A percentile compares a stretch with the other conserved stretches of the same genome.
Evolutionary conservation across 495 filamentous ascomycete species (phyloP).

Genomic region (Xylona heveae): DNA sequence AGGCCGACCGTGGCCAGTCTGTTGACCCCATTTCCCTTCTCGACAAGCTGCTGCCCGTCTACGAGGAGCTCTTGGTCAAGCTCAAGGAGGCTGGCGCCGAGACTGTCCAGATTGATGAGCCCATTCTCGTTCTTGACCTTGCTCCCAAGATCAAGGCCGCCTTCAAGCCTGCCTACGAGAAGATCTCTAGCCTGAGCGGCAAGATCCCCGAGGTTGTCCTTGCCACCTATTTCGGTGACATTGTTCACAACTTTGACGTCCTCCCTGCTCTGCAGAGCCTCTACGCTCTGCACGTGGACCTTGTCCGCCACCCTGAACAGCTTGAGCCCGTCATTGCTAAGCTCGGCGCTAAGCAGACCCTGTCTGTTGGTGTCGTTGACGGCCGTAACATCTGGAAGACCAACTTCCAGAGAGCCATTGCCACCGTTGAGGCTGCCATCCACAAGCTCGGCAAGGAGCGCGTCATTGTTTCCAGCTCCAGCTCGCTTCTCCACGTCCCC

Average conservation of each 20-base stretch:
- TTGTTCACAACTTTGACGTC: conserved; percentile 93
- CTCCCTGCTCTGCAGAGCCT: conserved; percentile 43
- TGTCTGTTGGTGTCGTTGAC: conserved; percentile 90
- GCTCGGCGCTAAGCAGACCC: conserved; percentile 65
- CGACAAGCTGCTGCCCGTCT: conserved; percentile 76
- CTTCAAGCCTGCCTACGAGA: conserved; percentile 95
- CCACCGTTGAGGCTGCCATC: conserved; percentile 66
- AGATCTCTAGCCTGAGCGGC: conserved; percentile 49
- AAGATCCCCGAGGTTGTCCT: conserved; percentile 64
- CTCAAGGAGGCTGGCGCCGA: conserved; percentile 92
- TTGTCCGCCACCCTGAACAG: conserved; percentile 94
- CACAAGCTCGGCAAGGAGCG: conserved; percentile 89
- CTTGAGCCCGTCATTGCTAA: conserved; percentile 55
- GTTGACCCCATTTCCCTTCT: conserved; percentile 85
- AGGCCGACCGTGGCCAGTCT: conserved; percentile 84
- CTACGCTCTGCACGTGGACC: conserved; percentile 78
- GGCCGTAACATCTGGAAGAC: conserved; percentile 99
- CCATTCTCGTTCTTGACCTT: conserved; percentile 84
- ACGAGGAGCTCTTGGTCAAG: conserved; percentile 70
- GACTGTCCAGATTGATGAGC: conserved; percentile 94
- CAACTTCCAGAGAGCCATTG: conserved; percentile 80
- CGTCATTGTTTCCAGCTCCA: conserved; percentile 88
- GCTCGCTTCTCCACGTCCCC: conserved; percentile 89
- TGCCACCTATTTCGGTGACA: conserved; percentile 97
- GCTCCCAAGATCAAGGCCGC: conserved; percentile 71